These are phyloP conservation scores for Mycena maculata DNA, from an alignment of 768 basidiomycete species.

Conservation along the genomic window DNA sequence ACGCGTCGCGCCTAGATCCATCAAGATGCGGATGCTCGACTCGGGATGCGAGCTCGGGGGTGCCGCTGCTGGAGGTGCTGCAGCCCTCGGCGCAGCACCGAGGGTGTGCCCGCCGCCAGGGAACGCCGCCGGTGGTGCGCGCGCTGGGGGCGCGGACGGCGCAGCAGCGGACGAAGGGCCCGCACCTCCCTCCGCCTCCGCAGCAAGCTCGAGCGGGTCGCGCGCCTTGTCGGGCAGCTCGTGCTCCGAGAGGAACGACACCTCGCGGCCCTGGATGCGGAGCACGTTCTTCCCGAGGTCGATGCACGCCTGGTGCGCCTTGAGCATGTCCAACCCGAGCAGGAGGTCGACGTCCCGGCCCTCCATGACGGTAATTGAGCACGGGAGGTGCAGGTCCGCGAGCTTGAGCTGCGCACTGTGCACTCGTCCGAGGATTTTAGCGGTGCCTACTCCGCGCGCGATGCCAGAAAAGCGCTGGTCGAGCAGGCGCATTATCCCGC, in stretches of 20 bases:
- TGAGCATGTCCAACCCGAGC: constrained; percentile 99
- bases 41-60: constrained; percentile 62
- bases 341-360: constrained; percentile 95
- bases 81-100: constrained; percentile 55
- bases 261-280: constrained; percentile 91
- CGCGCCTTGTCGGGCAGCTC: constrained; percentile 89
- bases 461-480: constrained; percentile 91
- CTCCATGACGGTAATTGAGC: constrained; percentile 96
- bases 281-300: constrained; percentile 91
- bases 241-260: constrained; percentile 92
- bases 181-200: constrained; percentile 32
- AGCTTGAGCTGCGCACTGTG: constrained; percentile 95
- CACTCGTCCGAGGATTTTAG: constrained; percentile 92
- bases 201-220: constrained; percentile 44
- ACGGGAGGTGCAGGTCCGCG: constrained; percentile 84
- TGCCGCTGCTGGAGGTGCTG: constrained; percentile 38
- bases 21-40: constrained; percentile 67
- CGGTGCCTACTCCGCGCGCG: constrained; percentile 94
- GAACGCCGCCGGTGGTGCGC: constrained; percentile 54
- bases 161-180: constrained; percentile 37
- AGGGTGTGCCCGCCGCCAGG: constrained; percentile 78
- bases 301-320: constrained; percentile 95
- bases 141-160: constrained; percentile 30
- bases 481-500: constrained; percentile 93
- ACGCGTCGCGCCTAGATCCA: constrained; percentile 81